These are phyloP conservation scores for Hemisphaericaspora xylofermentans DNA, from an alignment of 1,139 yeast species.

Conservation along the genomic window DNA sequence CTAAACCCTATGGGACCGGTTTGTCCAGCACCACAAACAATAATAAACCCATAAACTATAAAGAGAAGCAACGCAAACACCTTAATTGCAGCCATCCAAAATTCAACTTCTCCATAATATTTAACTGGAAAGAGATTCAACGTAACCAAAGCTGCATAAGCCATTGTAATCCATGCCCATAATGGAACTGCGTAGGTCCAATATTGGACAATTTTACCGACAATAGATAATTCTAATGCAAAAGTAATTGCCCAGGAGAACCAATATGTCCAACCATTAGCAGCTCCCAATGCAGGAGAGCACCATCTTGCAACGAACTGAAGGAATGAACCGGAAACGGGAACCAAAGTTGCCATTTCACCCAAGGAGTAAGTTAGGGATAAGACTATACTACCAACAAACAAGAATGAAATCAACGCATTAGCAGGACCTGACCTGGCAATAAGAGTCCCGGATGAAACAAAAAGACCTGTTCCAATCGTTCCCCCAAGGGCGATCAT, in stretches of 20 bases:
- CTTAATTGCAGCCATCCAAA: slow-evolving; percentile 20
- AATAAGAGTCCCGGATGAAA: slow-evolving; percentile 54
- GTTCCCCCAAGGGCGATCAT: slow-evolving; percentile 63
- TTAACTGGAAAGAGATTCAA: slow-evolving; percentile 24
- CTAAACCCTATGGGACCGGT: slow-evolving; percentile 46
- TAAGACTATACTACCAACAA: slow-evolving; percentile 18
- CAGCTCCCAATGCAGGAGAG: slow-evolving; percentile 18
- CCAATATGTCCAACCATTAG: slow-evolving; percentile 27
- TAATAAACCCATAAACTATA: slow-evolving; percentile 28
- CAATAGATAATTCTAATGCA: slow-evolving; percentile 24
- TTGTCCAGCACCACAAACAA: slow-evolving; percentile 68
- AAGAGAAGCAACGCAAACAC: slow-evolving; percentile 21
- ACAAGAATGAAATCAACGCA: slow-evolving; percentile 54
- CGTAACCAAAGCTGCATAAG: slow-evolving; percentile 15
- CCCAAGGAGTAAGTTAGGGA: slow-evolving; percentile 21
- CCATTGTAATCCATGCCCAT: slow-evolving; percentile 10
- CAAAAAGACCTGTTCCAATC: slow-evolving; percentile 31
- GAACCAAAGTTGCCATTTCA: slow-evolving; percentile 22
- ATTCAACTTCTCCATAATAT: slow-evolving; percentile 24
- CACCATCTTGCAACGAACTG: slow-evolving; percentile 21
- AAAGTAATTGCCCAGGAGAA: slow-evolving; percentile 27
- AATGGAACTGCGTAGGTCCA: slow-evolving; percentile 13
- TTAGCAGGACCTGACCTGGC: slow-evolving; percentile 64
- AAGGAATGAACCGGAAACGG: slow-evolving; percentile 23
- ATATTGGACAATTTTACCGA: slow-evolving; percentile 16